Evolutionary conservation across 176 grass and related monocot genomes (phyloP).

Genomic region (Paspalum notatum): DNA sequence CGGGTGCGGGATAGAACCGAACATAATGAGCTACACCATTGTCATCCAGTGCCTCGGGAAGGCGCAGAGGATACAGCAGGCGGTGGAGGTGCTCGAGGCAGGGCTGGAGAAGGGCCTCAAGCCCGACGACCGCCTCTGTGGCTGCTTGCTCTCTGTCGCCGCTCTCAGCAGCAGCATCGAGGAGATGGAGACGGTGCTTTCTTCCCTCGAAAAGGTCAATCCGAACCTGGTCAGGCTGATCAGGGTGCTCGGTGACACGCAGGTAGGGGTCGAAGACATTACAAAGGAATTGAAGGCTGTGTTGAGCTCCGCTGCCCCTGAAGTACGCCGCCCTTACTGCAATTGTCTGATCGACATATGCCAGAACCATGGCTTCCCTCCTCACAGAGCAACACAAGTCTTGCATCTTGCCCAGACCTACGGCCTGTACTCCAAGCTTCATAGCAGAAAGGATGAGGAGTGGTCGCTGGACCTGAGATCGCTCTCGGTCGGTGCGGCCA

Average conservation of each 20-base stretch:
- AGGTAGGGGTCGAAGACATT: conserved; percentile 40
- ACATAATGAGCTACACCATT: conserved; percentile 90
- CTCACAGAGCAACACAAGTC: conserved; percentile 53
- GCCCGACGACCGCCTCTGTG: conserved; percentile 71
- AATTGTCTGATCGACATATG: conserved; percentile 96
- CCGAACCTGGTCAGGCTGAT: conserved; percentile 55
- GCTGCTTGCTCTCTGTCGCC: conserved; percentile 78
- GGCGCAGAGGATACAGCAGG: conserved; percentile 54
- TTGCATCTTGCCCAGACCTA: conserved; percentile 65
- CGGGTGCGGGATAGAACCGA: conserved; percentile 47
- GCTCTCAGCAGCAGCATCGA: conserved; percentile 60
- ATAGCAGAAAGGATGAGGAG: conserved; percentile 54
- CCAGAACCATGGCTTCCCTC: conserved; percentile 58
- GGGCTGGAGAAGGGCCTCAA: conserved; percentile 58
- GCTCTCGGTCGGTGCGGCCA: conserved; percentile 76
- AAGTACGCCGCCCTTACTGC: conserved; percentile 82
- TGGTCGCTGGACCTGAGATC: conserved; percentile 78
- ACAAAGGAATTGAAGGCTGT: conserved; percentile 46
- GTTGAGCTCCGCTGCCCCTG: conserved; percentile 43
- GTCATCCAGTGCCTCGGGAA: conserved; percentile 92
- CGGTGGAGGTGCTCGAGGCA: conserved; percentile 50
- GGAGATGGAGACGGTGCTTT: conserved; percentile 52
- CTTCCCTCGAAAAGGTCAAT: conserved; percentile 73
- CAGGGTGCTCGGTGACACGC: conserved; percentile 51
- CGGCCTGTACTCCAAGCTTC: conserved; percentile 66